These are phyloP conservation scores for Helianthus tuberosus DNA, from an alignment of 129 eudicot species.

Conservation along the genomic window DNA sequence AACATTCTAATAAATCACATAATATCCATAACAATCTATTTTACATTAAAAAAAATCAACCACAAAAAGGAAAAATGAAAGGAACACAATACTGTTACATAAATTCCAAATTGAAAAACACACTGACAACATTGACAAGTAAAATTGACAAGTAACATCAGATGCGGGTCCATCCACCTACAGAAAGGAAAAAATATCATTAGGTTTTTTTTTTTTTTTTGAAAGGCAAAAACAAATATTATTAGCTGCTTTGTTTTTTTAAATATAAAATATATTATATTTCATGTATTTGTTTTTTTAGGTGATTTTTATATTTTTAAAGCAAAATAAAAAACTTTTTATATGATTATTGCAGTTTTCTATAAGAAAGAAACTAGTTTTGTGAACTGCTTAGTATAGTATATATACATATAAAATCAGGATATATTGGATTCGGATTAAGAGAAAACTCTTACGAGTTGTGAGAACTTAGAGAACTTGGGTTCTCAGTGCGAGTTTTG, in stretches of 20 bases:
- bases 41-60: background rate
- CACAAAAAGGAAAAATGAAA: background rate
- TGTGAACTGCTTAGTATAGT: no score
- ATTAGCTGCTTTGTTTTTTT: background rate
- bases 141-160: background rate
- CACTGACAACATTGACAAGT: background rate
- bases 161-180: background rate
- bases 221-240: background rate
- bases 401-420: no score
- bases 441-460: no score
- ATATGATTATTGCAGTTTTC: no score
- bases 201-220: background rate
- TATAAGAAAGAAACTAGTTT: no score
- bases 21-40: background rate
- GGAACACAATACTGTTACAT: background rate
- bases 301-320: no score
- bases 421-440: no score
- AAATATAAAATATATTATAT: background rate
- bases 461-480: no score
- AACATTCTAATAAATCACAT: background rate
- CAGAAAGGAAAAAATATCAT: background rate
- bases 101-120: conserved; percentile 1
- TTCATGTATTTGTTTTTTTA: background rate
- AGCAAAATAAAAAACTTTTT: no score
- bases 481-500: no score